These are phyloP conservation scores for Actinidia chinensis DNA, from an alignment of 179 eudicot genomes.

Conservation along the genomic window DNA sequence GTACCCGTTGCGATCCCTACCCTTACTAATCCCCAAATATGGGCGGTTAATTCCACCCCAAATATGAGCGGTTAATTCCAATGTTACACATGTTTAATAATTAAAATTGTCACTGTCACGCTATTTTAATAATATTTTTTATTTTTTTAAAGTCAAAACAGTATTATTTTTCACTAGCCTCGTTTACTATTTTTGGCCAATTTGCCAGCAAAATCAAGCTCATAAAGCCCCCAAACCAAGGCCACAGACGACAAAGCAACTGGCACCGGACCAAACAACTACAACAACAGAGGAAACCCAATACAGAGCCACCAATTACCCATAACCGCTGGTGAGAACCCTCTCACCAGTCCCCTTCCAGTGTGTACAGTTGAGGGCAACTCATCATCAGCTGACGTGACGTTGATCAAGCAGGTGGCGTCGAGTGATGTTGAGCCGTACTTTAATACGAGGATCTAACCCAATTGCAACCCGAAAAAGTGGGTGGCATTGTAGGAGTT, in stretches of 20 bases:
- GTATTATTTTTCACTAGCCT: neutral
- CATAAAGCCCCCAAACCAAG: constrained; percentile 60
- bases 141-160: too few species aligned
- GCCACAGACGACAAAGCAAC: constrained; percentile 53
- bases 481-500: constrained; percentile 52
- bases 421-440: constrained; percentile 61
- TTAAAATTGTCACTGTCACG: too few species aligned
- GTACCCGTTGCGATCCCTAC: too few species aligned
- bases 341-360: constrained; percentile 50
- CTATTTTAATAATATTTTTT: too few species aligned
- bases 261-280: constrained; percentile 81
- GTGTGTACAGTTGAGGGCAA: constrained; percentile 31
- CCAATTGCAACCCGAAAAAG: constrained; percentile 53
- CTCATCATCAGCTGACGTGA: neutral
- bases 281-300: constrained; percentile 53
- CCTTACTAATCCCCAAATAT: too few species aligned
- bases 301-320: constrained; percentile 72
- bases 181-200: neutral
- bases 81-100: too few species aligned
- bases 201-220: constrained; percentile 55
- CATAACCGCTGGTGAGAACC: constrained; percentile 55
- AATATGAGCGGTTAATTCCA: too few species aligned
- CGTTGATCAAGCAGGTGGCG: constrained; percentile 68
- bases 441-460: constrained; percentile 52
- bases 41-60: too few species aligned